Conservation (phyloP, 768 basidiomycete species). For the Lyophyllum decastes region DNA sequence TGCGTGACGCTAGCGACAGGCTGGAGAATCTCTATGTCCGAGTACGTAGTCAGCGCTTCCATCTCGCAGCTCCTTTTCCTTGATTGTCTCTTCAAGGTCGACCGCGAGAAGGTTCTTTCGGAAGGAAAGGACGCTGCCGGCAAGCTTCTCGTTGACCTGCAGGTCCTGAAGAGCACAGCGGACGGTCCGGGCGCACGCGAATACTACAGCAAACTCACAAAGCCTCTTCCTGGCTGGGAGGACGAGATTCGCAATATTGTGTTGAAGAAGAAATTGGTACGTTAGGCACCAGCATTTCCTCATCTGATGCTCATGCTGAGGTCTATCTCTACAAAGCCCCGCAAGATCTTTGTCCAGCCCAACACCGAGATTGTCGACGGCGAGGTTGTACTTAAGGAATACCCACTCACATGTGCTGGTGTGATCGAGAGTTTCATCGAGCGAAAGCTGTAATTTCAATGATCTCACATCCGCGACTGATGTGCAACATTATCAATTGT, state of each 20-base stretch:
- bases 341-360: constrained; percentile 85
- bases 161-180: constrained; percentile 84
- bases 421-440: constrained; percentile 85
- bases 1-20: constrained; percentile 54
- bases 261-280: constrained; percentile 74
- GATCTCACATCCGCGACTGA: not conserved
- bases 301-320: constrained; percentile 1
- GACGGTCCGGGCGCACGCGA: constrained; percentile 78
- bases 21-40: constrained; percentile 72
- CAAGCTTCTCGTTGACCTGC: constrained; percentile 75
- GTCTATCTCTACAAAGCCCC: constrained; percentile 52
- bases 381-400: constrained; percentile 78
- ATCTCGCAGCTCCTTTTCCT: not conserved
- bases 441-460: constrained; percentile 43
- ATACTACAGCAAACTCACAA: constrained; percentile 81
- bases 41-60: constrained; percentile 37
- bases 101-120: constrained; percentile 65
- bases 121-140: constrained; percentile 70
- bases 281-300: constrained; percentile 20
- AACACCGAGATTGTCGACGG: constrained; percentile 70
- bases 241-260: constrained; percentile 78
- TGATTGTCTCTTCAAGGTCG: constrained; percentile 48
- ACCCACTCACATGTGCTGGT: constrained; percentile 71
- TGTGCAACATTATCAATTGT: constrained; percentile 10
- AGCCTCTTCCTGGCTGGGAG: constrained; percentile 70